Conservation (phyloP, 169 alveolate species). For the Plasmodium chabaudi region DNA sequence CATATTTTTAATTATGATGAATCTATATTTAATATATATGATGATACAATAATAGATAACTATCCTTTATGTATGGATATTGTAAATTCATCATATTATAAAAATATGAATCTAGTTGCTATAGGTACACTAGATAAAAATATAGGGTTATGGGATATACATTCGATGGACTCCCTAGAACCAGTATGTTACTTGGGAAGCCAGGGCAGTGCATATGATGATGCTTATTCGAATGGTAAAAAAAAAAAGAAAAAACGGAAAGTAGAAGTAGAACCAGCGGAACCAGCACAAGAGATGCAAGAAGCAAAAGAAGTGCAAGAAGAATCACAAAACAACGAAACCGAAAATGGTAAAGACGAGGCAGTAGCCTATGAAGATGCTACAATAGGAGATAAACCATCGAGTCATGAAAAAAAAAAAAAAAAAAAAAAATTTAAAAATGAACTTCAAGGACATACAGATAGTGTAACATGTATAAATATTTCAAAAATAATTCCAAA, state of each 20-base stretch:
- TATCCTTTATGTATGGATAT: slow-evolving; percentile 46
- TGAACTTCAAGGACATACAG: slow-evolving; percentile 41
- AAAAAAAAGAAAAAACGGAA: neutral
- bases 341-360: neutral
- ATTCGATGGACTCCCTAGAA: slow-evolving; percentile 29
- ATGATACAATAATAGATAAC: slow-evolving; percentile 49
- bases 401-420: too few relatives aligned
- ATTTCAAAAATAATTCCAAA: slow-evolving; percentile 25
- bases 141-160: slow-evolving; percentile 55
- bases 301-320: neutral
- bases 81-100: slow-evolving; percentile 10
- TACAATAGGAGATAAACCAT: neutral
- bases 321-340: neutral
- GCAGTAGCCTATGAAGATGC: too few relatives aligned
- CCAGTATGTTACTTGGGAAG: slow-evolving; percentile 46
- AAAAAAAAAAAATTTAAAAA: neutral
- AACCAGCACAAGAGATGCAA: neutral
- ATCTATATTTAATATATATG: slow-evolving; percentile 49
- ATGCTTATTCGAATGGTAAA: neutral
- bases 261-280: too few relatives aligned
- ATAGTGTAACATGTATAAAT: slow-evolving; percentile 47
- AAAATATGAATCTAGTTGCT: slow-evolving; percentile 32
- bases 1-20: slow-evolving; percentile 59
- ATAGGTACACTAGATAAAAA: slow-evolving; percentile 33
- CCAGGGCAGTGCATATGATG: neutral